Conservation (phyloP, 257 asterid species). For the Avicennia marina region DNA sequence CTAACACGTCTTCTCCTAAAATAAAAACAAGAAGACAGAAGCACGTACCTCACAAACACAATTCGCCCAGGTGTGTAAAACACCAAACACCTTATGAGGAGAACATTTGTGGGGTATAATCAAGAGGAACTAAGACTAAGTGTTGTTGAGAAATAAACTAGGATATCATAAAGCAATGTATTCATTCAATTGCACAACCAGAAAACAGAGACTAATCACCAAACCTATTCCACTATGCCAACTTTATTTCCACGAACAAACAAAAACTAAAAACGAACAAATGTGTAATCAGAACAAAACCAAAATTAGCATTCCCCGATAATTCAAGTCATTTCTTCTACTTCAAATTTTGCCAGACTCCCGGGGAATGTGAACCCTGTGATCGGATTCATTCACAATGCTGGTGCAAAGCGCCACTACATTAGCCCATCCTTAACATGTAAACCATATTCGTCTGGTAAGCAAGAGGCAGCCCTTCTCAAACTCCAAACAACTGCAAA, state of each 20-base stretch:
- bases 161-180: neutral
- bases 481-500: constrained; percentile 14
- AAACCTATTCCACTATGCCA: constrained; percentile 14
- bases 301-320: constrained; percentile 16
- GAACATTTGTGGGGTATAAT: neutral
- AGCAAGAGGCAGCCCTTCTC: neutral
- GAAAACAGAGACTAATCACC: neutral
- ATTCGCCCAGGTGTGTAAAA: neutral
- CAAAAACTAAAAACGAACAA: constrained; percentile 20
- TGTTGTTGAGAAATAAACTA: neutral
- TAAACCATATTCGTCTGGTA: neutral
- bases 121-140: neutral
- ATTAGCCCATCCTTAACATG: neutral
- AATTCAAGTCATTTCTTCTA: too few relatives aligned
- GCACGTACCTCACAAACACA: neutral
- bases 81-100: neutral
- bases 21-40: too few relatives aligned
- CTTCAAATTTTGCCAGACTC: too few relatives aligned
- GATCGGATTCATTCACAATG: too few relatives aligned
- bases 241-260: constrained; percentile 18
- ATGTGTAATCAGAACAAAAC: constrained; percentile 6
- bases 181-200: neutral
- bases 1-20: neutral
- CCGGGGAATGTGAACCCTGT: too few relatives aligned
- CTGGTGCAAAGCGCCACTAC: neutral